Evolutionary conservation across 306 rosid genomes (phyloP).

Genomic region (Amphicarpaea edgeworthii): DNA sequence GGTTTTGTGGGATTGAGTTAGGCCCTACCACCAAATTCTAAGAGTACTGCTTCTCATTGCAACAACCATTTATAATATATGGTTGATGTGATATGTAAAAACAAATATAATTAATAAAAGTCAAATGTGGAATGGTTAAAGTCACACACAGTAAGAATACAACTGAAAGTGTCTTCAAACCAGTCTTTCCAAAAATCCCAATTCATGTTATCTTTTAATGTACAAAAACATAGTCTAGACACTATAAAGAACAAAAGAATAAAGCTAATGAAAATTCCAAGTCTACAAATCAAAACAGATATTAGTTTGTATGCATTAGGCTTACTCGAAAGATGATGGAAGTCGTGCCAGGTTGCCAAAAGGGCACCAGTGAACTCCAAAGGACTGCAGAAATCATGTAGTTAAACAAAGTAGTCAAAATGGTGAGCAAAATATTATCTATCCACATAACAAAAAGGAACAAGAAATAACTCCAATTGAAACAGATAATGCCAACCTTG

Average conservation of each 20-base stretch:
- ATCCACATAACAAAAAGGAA: conserved; percentile 13
- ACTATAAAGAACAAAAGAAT: conserved; percentile 28
- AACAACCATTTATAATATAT: conserved; percentile 24
- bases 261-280: conserved; percentile 17
- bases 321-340: conserved; percentile 97
- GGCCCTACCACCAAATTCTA: no score
- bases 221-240: background rate
- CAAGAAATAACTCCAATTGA: conserved; percentile 19
- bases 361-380: conserved; percentile 99
- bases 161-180: background rate
- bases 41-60: background rate
- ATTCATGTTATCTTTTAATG: conserved; percentile 10
- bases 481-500: conserved; percentile 20
- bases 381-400: conserved; percentile 76
- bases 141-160: conserved; percentile 1
- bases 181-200: conserved; percentile 26
- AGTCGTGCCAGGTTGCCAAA: conserved; percentile 85
- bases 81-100: conserved; percentile 8
- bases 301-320: conserved; percentile 38
- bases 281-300: conserved; percentile 20
- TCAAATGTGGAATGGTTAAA: background rate
- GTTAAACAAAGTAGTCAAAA: conserved; percentile 34
- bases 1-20: no score
- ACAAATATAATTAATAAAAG: conserved; percentile 1
- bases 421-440: conserved; percentile 6